Conservation (phyloP, 1,284 basidiomycete species). For the Erythrobasidium hasegawianum region DNA sequence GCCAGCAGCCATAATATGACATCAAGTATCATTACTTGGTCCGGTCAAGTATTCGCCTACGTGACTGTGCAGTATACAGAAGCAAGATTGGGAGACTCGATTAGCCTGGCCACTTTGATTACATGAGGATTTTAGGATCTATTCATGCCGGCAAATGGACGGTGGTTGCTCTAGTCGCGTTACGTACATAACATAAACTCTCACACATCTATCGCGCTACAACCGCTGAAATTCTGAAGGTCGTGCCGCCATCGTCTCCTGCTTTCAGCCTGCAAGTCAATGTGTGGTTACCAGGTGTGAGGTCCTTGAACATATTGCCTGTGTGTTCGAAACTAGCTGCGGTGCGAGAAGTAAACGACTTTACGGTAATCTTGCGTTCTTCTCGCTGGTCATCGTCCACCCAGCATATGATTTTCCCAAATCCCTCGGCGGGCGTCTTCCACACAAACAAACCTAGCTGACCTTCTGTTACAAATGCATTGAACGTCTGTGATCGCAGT, state of each 20-base stretch:
- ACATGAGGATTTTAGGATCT: too few species aligned
- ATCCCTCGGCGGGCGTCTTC: constrained; percentile 7
- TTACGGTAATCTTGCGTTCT: too few species aligned
- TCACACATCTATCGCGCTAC: too few species aligned
- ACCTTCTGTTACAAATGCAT: constrained; percentile 20
- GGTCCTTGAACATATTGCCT: constrained; percentile 7
- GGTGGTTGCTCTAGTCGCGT: too few species aligned
- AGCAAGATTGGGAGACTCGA: too few species aligned
- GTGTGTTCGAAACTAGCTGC: constrained; percentile 32
- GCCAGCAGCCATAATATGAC: neutral
- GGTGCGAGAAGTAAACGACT: too few species aligned
- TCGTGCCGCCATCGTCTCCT: neutral
- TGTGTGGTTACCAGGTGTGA: constrained; percentile 18
- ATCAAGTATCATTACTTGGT: too few species aligned
- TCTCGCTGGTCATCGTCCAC: constrained; percentile 30
- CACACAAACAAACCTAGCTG: constrained; percentile 26
- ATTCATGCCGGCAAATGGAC: too few species aligned
- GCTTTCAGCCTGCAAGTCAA: constrained; percentile 16
- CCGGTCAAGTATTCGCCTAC: too few species aligned
- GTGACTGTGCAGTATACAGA: too few species aligned
- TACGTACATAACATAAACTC: too few species aligned
- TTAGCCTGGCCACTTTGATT: too few species aligned
- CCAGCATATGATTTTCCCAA: constrained; percentile 20
- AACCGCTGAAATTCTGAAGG: constrained; percentile 30
- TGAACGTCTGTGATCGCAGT: constrained; percentile 15